Evolutionary conservation across 75 land plant species (phyloP).

Genomic region (Chamaecyparis obtusa): DNA sequence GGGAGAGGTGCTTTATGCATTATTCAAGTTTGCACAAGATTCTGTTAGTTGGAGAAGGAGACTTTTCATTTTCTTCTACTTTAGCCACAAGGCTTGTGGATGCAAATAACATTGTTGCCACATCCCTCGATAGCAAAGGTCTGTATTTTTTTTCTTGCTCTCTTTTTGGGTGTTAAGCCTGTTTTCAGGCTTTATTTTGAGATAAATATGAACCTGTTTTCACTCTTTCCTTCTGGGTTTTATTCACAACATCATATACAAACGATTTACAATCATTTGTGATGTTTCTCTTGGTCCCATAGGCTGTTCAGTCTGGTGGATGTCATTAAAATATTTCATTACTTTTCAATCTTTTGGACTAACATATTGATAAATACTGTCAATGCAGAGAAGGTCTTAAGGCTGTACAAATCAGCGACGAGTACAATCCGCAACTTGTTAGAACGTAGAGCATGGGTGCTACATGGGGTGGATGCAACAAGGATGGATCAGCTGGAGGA

Average conservation of each 20-base stretch:
- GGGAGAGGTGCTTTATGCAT: constrained; percentile 4
- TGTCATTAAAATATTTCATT: too few species aligned
- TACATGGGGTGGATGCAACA: constrained; percentile 63
- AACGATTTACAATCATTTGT: background rate
- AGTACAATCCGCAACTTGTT: background rate
- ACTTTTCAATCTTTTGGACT: constrained; percentile 15
- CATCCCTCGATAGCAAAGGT: constrained; percentile 27
- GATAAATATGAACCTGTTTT: background rate
- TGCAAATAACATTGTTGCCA: constrained; percentile 35
- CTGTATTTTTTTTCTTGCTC: background rate
- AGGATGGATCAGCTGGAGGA: constrained; percentile 18
- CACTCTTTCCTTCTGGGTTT: constrained; percentile 54
- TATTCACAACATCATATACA: background rate
- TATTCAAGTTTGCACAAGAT: constrained; percentile 24
- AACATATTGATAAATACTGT: background rate
- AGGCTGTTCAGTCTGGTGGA: too few species aligned
- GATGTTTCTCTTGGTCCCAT: too few species aligned
- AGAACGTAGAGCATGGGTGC: background rate
- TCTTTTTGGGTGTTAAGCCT: background rate
- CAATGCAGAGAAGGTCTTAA: background rate
- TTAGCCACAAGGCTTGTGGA: constrained; percentile 31
- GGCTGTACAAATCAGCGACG: background rate
- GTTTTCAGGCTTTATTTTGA: constrained; percentile 28
- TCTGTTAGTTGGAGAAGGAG: constrained; percentile 47
- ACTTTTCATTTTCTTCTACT: constrained; percentile 36